Conservation (phyloP, 805 yeast species). For the Dipodascopsis uninucleata region DNA sequence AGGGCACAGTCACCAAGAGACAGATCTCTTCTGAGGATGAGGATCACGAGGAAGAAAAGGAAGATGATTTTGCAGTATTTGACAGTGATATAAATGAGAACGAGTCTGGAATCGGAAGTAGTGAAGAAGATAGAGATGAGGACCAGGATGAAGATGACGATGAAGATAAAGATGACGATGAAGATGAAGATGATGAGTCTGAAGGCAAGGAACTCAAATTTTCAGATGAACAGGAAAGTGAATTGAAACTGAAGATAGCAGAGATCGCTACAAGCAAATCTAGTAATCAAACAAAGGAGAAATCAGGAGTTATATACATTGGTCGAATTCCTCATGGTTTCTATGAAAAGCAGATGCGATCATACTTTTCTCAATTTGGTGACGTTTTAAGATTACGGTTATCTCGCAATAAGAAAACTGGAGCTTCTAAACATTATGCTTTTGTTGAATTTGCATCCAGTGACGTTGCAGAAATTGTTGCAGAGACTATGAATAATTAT, state of each 20-base stretch:
- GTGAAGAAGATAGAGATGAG: conserved; percentile 31
- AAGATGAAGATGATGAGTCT: conserved; percentile 23
- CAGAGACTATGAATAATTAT: conserved; percentile 95
- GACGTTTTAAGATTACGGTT: conserved; percentile 70
- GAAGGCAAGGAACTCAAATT: conserved; percentile 8
- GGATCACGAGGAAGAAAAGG: not conserved
- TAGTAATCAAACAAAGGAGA: conserved; percentile 25
- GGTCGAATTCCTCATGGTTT: conserved; percentile 93
- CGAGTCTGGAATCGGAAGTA: conserved; percentile 31
- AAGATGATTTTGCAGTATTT: conserved; percentile 9
- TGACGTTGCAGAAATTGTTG: conserved; percentile 82
- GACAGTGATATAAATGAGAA: conserved; percentile 21
- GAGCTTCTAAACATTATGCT: conserved; percentile 87
- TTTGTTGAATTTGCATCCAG: conserved; percentile 74
- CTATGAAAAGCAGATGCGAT: conserved; percentile 65
- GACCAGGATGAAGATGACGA: conserved; percentile 22
- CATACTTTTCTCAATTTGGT: conserved; percentile 90
- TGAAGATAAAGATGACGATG: conserved; percentile 21
- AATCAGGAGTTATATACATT: conserved; percentile 57
- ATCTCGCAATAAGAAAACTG: conserved; percentile 86
- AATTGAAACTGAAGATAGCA: conserved; percentile 7
- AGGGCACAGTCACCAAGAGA: too few relatives aligned
- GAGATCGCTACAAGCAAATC: conserved; percentile 19
- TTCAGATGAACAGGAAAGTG: conserved; percentile 16
- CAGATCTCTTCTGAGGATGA: too few relatives aligned